Percentiles rank a stretch among this genome's conserved stretches.
These are phyloP conservation scores for Cryptococcus sp. DNA, from an alignment of 1,284 basidiomycete genomes.

Conservation along the genomic window DNA sequence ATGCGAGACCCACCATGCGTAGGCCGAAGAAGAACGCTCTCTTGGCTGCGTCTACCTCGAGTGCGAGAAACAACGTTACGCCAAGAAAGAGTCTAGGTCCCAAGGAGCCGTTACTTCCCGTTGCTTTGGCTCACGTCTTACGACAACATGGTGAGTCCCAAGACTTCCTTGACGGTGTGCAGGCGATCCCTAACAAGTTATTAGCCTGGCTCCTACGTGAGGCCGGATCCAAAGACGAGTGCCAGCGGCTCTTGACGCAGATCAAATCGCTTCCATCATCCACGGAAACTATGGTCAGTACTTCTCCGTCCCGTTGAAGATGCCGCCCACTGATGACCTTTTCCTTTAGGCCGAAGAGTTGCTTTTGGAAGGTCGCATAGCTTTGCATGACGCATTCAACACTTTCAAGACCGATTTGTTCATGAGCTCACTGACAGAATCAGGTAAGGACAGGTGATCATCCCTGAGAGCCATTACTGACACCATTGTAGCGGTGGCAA, in stretches of 20 bases:
- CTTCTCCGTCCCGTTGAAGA: constrained; percentile 57
- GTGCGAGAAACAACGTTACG: constrained; percentile 43
- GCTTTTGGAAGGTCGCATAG: constrained; percentile 69
- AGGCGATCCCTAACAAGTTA: constrained; percentile 6
- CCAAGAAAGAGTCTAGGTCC: constrained; percentile 32
- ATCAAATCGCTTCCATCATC: constrained; percentile 40
- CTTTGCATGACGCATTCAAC: constrained; percentile 70
- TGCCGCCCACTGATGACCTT: constrained; percentile 16
- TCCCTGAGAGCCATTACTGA: neutral
- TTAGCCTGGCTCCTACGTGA: constrained; percentile 73
- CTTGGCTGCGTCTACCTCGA: constrained; percentile 17
- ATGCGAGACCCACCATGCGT: constrained; percentile 51
- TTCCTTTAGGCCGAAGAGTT: constrained; percentile 66
- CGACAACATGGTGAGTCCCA: constrained; percentile 69
- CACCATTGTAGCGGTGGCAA: constrained; percentile 65
- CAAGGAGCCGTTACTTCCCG: constrained; percentile 67
- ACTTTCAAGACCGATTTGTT: constrained; percentile 81
- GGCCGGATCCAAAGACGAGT: constrained; percentile 57
- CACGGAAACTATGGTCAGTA: constrained; percentile 30
- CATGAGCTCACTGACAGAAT: constrained; percentile 80
- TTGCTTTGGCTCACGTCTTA: constrained; percentile 66
- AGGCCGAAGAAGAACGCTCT: constrained; percentile 20
- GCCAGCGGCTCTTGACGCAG: constrained; percentile 62
- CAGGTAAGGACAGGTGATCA: constrained; percentile 55
- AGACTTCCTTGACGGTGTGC: neutral